Conservation (phyloP, 768 basidiomycete genomes). For the Pisolithus albus region DNA sequence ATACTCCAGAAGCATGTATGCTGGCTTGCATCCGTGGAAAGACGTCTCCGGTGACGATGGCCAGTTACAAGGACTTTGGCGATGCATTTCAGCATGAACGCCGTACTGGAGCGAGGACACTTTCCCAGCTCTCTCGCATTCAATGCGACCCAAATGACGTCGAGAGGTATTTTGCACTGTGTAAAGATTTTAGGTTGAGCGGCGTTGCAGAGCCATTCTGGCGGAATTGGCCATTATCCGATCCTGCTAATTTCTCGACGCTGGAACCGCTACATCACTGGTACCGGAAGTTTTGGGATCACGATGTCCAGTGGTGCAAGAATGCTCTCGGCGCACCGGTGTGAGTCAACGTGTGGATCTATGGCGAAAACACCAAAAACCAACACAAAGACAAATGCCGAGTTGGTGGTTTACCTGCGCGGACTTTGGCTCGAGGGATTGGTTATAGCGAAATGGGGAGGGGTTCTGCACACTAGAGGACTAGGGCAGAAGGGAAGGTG, state of each 20-base stretch:
- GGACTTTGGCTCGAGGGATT: too few relatives aligned
- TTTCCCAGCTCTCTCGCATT: constrained; percentile 11
- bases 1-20: constrained; percentile 26
- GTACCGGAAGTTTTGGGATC: constrained; percentile 34
- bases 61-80: constrained; percentile 25
- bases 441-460: too few relatives aligned
- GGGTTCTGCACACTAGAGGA: too few relatives aligned
- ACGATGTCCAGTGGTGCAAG: constrained; percentile 35
- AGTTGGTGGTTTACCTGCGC: too few relatives aligned
- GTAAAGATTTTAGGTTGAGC: constrained; percentile 2
- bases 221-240: constrained; percentile 29
- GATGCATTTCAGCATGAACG: constrained; percentile 23
- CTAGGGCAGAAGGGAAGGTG: too few relatives aligned
- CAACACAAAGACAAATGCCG: too few relatives aligned
- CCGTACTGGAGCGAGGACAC: constrained; percentile 16
- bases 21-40: constrained; percentile 25
- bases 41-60: constrained; percentile 27
- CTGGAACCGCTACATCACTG: constrained; percentile 35
- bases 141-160: background rate
- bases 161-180: background rate
- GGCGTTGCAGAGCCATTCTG: constrained; percentile 26
- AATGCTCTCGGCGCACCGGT: constrained; percentile 19
- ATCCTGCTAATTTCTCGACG: constrained; percentile 28
- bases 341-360: too few relatives aligned
- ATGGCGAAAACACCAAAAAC: too few relatives aligned